These are phyloP conservation scores for Desmodesmus armatus DNA, from an alignment of 139 green algal genomes.

Conservation along the genomic window DNA sequence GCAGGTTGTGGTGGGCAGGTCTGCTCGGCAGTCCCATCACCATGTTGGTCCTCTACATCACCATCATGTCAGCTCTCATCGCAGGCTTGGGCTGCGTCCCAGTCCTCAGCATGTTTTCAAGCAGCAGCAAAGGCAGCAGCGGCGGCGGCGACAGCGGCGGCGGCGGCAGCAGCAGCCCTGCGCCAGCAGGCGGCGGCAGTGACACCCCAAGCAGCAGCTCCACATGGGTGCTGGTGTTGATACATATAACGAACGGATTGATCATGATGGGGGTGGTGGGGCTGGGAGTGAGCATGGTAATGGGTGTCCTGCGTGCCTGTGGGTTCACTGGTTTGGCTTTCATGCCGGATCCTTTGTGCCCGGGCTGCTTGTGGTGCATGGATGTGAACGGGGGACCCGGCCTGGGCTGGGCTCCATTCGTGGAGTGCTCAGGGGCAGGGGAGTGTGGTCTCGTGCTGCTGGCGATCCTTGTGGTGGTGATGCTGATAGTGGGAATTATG, in stretches of 20 bases:
- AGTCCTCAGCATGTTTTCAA: not conserved
- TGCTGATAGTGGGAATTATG: conserved; percentile 17
- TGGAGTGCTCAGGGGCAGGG: not conserved
- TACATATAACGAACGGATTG: conserved; percentile 31
- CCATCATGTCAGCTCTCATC: not conserved
- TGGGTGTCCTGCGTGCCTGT: conserved; percentile 6
- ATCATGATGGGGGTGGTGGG: conserved; percentile 19
- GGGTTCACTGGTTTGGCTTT: not conserved
- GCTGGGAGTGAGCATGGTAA: conserved; percentile 4
- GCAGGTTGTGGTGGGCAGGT: conserved; percentile 32
- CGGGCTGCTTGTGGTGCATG: conserved; percentile 9
- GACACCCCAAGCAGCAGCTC: not conserved
- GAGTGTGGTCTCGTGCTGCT: conserved; percentile 19
- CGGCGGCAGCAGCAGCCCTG: not conserved
- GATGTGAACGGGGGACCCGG: not conserved
- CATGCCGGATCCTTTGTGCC: conserved; percentile 33
- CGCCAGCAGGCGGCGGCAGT: not conserved
- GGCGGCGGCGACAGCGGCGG: not conserved
- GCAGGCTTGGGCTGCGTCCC: conserved; percentile 27
- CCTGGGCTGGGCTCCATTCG: conserved; percentile 13
- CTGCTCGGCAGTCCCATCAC: conserved; percentile 5
- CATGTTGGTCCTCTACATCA: not conserved
- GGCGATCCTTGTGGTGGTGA: conserved; percentile 15
- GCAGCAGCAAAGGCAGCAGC: not conserved
- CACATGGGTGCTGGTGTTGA: not conserved